phyloP scores from a whole-genome alignment of 2,329 filamentous ascomycete species.

The Aaosphaeria pasadenensis region DNA sequence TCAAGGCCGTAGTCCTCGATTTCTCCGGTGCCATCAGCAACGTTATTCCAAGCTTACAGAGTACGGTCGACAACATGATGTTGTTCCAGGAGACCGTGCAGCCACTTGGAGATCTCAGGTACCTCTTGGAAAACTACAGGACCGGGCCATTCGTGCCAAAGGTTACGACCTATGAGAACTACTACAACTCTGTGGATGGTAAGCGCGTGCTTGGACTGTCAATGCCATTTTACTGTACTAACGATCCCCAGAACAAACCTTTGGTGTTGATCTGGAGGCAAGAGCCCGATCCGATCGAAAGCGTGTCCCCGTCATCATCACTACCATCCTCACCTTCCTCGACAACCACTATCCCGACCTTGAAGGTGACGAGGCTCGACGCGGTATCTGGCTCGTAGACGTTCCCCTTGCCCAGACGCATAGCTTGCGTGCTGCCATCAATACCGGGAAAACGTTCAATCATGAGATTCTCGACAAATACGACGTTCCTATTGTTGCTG shows the following conservation, averaged over 20 bases:
- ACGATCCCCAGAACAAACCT: conserved; percentile 71
- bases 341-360: conserved; percentile 97
- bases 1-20: conserved; percentile 96
- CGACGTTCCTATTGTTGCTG: conserved; percentile 91
- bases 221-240: not conserved
- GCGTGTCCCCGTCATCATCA: conserved; percentile 88
- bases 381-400: conserved; percentile 91
- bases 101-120: conserved; percentile 82
- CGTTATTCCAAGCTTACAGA: conserved; percentile 92
- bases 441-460: conserved; percentile 79
- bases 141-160: conserved; percentile 89
- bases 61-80: conserved; percentile 98
- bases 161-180: conserved; percentile 95
- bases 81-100: conserved; percentile 99
- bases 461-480: conserved; percentile 78
- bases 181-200: conserved; percentile 93
- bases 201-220: conserved; percentile 8
- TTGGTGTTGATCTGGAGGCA: conserved; percentile 96
- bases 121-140: conserved; percentile 93
- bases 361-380: conserved; percentile 89
- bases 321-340: conserved; percentile 88
- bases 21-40: conserved; percentile 98
- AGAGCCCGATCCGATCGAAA: conserved; percentile 91
- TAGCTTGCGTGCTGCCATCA: conserved; percentile 76
- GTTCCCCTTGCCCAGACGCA: conserved; percentile 84